Percentiles rank a stretch among this genome's conserved stretches.
Evolutionary conservation across 2,329 filamentous ascomycete genomes (phyloP).

Genomic region (Beauveria australis): DNA sequence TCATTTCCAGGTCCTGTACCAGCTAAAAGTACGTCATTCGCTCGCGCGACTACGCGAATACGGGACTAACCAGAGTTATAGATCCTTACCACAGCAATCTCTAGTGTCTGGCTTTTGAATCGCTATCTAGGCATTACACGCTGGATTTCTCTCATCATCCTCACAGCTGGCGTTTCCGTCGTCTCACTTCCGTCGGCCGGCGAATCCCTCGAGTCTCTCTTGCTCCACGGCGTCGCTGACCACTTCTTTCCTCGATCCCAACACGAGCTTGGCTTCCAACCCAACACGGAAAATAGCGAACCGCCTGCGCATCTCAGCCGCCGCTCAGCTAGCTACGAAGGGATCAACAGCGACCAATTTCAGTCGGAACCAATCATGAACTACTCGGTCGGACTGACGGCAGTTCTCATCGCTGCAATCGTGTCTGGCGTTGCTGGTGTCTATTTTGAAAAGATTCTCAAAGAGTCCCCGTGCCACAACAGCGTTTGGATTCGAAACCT

Average conservation of each 20-base stretch:
- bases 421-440: slow-evolving; percentile 81
- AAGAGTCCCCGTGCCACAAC: slow-evolving; percentile 65
- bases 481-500: slow-evolving; percentile 93
- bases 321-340: slow-evolving; percentile 84
- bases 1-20: slow-evolving; percentile 88
- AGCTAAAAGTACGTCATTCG: slow-evolving; percentile 60
- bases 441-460: slow-evolving; percentile 85
- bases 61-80: slow-evolving; percentile 19
- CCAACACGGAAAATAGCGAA: slow-evolving; percentile 22
- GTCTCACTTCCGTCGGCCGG: slow-evolving; percentile 67
- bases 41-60: not conserved
- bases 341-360: slow-evolving; percentile 58
- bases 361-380: slow-evolving; percentile 54
- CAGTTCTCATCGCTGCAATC: slow-evolving; percentile 69
- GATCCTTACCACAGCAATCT: slow-evolving; percentile 83
- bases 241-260: slow-evolving; percentile 72
- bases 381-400: slow-evolving; percentile 66
- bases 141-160: slow-evolving; percentile 71
- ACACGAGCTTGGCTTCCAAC: slow-evolving; percentile 60
- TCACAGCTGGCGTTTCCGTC: slow-evolving; percentile 75
- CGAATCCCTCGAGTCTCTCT: slow-evolving; percentile 46
- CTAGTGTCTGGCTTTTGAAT: slow-evolving; percentile 71
- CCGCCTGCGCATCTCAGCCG: slow-evolving; percentile 32
- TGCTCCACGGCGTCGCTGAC: slow-evolving; percentile 55
- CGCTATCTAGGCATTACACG: slow-evolving; percentile 61